A percentile compares a stretch with the other conserved stretches of the same genome.
These are phyloP conservation scores for Colletotrichum scovillei DNA, from an alignment of 2,329 filamentous ascomycete genomes.

Conservation along the genomic window DNA sequence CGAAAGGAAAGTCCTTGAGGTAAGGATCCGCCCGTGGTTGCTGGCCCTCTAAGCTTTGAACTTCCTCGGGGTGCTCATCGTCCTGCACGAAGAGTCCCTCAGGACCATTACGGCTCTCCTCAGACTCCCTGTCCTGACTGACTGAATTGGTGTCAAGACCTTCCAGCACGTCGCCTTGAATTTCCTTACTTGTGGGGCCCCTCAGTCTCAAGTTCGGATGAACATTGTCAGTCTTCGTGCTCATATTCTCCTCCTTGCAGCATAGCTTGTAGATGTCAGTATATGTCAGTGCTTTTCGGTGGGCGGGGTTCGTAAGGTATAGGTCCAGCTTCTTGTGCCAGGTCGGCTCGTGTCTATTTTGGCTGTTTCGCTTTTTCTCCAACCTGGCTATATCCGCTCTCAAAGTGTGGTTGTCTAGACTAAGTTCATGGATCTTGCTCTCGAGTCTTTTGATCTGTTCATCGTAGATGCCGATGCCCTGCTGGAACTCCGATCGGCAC, in stretches of 20 bases:
- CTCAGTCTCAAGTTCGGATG: slow-evolving; percentile 46
- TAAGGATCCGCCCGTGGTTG: not conserved
- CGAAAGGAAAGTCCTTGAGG: slow-evolving; percentile 40
- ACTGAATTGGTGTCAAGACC: not conserved
- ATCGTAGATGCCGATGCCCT: not conserved
- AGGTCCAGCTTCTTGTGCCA: slow-evolving; percentile 15
- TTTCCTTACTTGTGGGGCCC: not conserved
- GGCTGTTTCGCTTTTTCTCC: not conserved
- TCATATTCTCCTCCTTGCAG: slow-evolving; percentile 51
- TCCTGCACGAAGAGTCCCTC: slow-evolving; percentile 18
- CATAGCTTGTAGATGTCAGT: slow-evolving; percentile 38
- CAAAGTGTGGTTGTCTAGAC: not conserved
- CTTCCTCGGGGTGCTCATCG: not conserved
- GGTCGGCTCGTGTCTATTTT: not conserved
- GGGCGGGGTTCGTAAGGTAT: not conserved
- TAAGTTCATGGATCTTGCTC: not conserved
- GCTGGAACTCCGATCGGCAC: not conserved
- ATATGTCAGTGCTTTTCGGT: slow-evolving; percentile 21
- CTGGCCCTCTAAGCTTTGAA: not conserved
- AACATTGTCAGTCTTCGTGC: slow-evolving; percentile 10
- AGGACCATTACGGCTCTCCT: not conserved
- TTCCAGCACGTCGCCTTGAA: not conserved
- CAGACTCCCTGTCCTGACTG: too few relatives aligned
- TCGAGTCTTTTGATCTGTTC: slow-evolving; percentile 1
- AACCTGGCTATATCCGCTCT: not conserved